These are phyloP conservation scores for Paramecium pentaurelia DNA, from an alignment of 73 alveolate genomes.

Conservation along the genomic window DNA sequence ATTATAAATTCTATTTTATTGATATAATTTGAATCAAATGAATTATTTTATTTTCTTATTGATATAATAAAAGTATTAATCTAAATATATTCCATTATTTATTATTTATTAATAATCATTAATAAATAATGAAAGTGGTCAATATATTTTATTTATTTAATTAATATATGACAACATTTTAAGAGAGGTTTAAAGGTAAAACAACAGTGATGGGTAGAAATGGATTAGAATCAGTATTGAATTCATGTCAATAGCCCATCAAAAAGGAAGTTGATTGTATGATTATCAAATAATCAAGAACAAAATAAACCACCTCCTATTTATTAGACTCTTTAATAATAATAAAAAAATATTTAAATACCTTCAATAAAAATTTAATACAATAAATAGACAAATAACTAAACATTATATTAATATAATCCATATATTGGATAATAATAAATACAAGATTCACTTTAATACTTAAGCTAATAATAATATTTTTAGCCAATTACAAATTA, in stretches of 20 bases:
- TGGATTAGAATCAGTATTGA: slow-evolving; percentile 44
- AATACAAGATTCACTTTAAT: neutral
- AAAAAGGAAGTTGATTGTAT: neutral
- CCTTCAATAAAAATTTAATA: neutral
- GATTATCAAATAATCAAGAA: neutral
- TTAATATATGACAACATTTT: slow-evolving; percentile 19
- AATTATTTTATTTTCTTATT: neutral
- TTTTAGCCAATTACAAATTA: neutral
- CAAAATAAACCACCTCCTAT: neutral
- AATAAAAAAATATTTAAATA: neutral
- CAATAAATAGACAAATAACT: neutral
- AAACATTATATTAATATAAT: neutral
- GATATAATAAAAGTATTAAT: too few relatives aligned
- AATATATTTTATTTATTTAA: neutral
- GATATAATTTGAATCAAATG: too few relatives aligned
- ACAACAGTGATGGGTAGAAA: slow-evolving; percentile 46
- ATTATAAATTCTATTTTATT: too few relatives aligned
- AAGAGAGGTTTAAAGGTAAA: slow-evolving; percentile 41
- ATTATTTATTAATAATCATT: neutral
- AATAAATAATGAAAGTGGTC: neutral
- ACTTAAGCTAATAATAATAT: neutral
- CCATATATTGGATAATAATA: neutral
- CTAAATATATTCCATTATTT: too few relatives aligned
- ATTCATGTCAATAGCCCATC: slow-evolving; percentile 9
- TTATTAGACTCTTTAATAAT: neutral